Evolutionary conservation across 306 rosid genomes (phyloP), one percentile per base, ranked within the genome.

Genomic region (Glycine soja): DNA sequence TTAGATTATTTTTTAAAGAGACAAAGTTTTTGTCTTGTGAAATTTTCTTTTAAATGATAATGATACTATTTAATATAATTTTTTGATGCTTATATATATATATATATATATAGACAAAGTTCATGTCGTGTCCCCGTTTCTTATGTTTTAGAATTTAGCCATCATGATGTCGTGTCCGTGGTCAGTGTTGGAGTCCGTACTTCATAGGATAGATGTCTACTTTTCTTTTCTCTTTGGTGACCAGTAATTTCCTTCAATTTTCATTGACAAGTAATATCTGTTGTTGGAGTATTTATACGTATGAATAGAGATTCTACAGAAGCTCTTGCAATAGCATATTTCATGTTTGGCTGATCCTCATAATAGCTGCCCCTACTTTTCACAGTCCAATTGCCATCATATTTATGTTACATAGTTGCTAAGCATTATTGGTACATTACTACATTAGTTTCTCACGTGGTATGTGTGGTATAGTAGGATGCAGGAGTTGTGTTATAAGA

Each of bases 181-280:
- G n/a, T n/a, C n/a, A n/a, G n/a, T n/a, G n/a, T n/a, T n/a, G n/a
- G n/a, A n/a, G n/a, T n/a, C n/a, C n/a, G n/a, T n/a, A n/a, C n/a
- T n/a, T n/a, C n/a, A n/a, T n/a, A 34, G 38, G 2, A 38, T 36
- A 66, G 85, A 57, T 38, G 34, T 8, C 11, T 46, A 13, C 70
- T 9, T 32, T 67, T 73, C 54, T 74, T 42, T 52, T 56, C 3
- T 81, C 15, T 74, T 34, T 74, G 36, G 61, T 74, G 68, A 66
- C 51, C 50, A 42, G 36, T 42, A 81, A n/a, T 54, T 42, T 53
- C 24, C 53, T 81, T 73, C 59, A 64, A 24, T 52, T 15, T 74
- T 81, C 80, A 65, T 43, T 66, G 8, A 40, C 42, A 18, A 50
- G 65, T 47, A 42, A 73, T 80, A 42, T 52, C 50, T 65, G 40